These are phyloP conservation scores for Afroboletus lepidellus DNA, from an alignment of 1,284 basidiomycete species.

Conservation along the genomic window DNA sequence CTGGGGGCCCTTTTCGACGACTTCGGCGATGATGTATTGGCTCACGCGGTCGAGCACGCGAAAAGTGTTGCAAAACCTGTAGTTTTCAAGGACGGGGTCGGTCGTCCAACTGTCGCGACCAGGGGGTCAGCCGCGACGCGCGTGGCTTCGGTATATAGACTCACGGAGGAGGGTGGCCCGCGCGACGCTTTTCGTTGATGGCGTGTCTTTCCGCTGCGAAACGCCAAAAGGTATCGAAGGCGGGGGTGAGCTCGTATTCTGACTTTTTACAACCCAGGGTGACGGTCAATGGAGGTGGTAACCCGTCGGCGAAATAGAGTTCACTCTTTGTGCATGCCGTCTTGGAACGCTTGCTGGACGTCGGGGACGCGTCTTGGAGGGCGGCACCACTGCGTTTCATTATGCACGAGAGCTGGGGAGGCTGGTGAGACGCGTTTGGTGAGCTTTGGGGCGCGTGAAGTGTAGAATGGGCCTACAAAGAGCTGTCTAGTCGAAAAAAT, in stretches of 20 bases:
- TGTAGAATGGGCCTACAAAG: constrained; percentile 6
- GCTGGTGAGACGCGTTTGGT: constrained; percentile 7
- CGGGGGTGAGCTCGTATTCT: constrained; percentile 44
- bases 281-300: constrained; percentile 34
- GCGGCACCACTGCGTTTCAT: constrained; percentile 24
- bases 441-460: not conserved
- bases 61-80: constrained; percentile 62
- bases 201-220: constrained; percentile 55
- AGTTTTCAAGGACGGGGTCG: constrained; percentile 46
- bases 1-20: constrained; percentile 62
- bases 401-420: too few relatives aligned
- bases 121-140: constrained; percentile 13
- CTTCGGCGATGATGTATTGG: constrained; percentile 57
- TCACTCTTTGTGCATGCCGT: constrained; percentile 6
- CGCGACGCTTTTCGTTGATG: constrained; percentile 52
- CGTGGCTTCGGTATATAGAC: constrained; percentile 22
- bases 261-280: constrained; percentile 34
- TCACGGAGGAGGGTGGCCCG: constrained; percentile 49
- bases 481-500: constrained; percentile 2
- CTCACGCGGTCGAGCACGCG: constrained; percentile 58
- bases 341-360: constrained; percentile 28
- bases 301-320: constrained; percentile 14
- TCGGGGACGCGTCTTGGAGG: constrained; percentile 15
- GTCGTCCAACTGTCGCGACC: constrained; percentile 49
- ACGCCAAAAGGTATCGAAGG: constrained; percentile 59